These are phyloP conservation scores for Aplosporella prunicola DNA, from an alignment of 2,329 filamentous ascomycete genomes.

Conservation along the genomic window DNA sequence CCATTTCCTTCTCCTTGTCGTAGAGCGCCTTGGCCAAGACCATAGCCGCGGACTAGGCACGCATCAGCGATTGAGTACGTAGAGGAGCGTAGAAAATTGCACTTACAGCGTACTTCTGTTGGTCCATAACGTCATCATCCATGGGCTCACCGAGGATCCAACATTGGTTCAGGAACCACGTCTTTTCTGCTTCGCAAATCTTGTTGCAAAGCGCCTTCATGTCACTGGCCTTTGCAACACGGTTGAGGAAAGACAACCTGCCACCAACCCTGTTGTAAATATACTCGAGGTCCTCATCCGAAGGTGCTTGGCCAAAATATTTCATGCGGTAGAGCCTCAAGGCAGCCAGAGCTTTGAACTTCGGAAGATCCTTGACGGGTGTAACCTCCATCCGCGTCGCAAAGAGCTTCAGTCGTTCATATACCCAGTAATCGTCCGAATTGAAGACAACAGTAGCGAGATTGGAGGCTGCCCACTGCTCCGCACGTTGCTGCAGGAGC, in stretches of 20 bases:
- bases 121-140: constrained; percentile 98
- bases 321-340: constrained; percentile 70
- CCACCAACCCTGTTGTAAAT: constrained; percentile 85
- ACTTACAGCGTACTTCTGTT: constrained; percentile 87
- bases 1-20: constrained; percentile 62
- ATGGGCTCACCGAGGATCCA: constrained; percentile 66
- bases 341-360: constrained; percentile 64
- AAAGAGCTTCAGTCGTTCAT: constrained; percentile 84
- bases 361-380: constrained; percentile 73
- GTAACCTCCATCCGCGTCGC: constrained; percentile 93
- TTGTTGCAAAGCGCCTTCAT: constrained; percentile 70
- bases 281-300: constrained; percentile 52
- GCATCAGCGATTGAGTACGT: too few species aligned
- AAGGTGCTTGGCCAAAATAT: constrained; percentile 58
- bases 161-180: constrained; percentile 69
- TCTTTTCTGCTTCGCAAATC: constrained; percentile 63
- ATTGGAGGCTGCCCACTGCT: constrained; percentile 90
- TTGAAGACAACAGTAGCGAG: constrained; percentile 91
- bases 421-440: constrained; percentile 97
- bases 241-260: constrained; percentile 75
- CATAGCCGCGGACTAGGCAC: constrained; percentile 78
- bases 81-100: background rate
- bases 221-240: constrained; percentile 75
- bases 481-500: constrained; percentile 86
- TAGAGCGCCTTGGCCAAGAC: constrained; percentile 84